Conservation (phyloP, 164 flowering plant genomes). For the Tinospora cordifolia region DNA sequence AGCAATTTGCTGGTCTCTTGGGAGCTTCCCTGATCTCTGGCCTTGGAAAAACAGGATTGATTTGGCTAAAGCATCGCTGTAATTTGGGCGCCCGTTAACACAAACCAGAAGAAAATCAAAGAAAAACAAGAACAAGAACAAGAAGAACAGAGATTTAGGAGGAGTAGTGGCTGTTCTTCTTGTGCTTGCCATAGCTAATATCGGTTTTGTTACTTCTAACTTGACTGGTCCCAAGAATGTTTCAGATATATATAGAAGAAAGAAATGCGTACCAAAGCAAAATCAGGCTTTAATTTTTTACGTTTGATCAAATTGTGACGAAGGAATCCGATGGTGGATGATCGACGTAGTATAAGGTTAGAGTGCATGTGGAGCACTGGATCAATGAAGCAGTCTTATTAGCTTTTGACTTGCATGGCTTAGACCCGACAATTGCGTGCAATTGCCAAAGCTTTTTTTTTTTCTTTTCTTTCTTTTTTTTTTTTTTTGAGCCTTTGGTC, state of each 20-base stretch:
- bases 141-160: conserved; percentile 9
- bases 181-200: conserved; percentile 11
- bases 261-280: conserved; percentile 7
- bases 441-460: background rate
- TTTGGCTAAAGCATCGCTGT: conserved; percentile 62
- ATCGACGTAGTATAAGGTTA: too few relatives aligned
- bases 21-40: conserved; percentile 73
- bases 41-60: conserved; percentile 74
- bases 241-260: conserved; percentile 8
- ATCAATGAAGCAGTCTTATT: background rate
- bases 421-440: conserved; percentile 17
- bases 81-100: conserved; percentile 41
- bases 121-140: background rate
- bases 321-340: background rate
- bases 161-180: background rate
- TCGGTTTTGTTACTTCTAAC: background rate
- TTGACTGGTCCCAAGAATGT: background rate
- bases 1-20: conserved; percentile 30
- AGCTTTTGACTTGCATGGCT: conserved; percentile 4
- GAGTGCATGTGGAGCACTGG: background rate
- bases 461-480: too few relatives aligned
- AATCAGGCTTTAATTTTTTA: conserved; percentile 15
- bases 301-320: background rate
- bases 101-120: conserved; percentile 6
- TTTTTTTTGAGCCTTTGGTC: background rate